phyloP scores from a whole-genome alignment of 108 stramenopile species.

The Skeletonema marinoi region DNA sequence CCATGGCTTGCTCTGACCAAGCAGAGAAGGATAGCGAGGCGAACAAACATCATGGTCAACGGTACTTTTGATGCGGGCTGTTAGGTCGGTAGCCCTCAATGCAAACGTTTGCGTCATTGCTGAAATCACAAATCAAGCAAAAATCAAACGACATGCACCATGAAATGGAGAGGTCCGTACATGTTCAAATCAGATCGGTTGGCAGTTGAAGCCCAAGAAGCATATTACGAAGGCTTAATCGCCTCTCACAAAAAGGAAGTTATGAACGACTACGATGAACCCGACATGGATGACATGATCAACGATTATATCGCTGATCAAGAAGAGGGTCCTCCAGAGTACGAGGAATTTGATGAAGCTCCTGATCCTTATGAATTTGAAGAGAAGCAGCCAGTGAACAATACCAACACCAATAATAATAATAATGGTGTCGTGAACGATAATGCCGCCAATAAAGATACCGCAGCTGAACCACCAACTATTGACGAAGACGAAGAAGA shows the following conservation, averaged over 20 bases:
- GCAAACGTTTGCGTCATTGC: background rate
- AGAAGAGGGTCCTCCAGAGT: conserved; percentile 30
- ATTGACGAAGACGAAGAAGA: background rate
- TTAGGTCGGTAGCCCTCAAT: too few species aligned
- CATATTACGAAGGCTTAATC: background rate
- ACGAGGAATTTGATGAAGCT: background rate
- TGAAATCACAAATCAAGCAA: too few species aligned
- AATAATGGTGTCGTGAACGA: conserved; percentile 5
- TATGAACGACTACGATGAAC: conserved; percentile 22
- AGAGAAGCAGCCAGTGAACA: background rate
- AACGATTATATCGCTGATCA: conserved; percentile 57
- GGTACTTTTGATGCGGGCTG: background rate
- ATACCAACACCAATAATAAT: background rate
- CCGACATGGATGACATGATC: conserved; percentile 64
- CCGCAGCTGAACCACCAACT: background rate
- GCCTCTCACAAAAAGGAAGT: background rate
- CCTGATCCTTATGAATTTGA: conserved; percentile 3
- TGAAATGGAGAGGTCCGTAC: too few species aligned
- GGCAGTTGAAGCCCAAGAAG: background rate
- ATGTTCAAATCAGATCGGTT: too few species aligned
- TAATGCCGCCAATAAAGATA: background rate
- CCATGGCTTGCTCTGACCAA: background rate
- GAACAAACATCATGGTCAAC: background rate
- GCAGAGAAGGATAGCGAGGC: background rate
- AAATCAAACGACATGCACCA: too few species aligned